Evolutionary conservation across 768 basidiomycete species (phyloP).

Genomic region (Russula griseocarnosa): DNA sequence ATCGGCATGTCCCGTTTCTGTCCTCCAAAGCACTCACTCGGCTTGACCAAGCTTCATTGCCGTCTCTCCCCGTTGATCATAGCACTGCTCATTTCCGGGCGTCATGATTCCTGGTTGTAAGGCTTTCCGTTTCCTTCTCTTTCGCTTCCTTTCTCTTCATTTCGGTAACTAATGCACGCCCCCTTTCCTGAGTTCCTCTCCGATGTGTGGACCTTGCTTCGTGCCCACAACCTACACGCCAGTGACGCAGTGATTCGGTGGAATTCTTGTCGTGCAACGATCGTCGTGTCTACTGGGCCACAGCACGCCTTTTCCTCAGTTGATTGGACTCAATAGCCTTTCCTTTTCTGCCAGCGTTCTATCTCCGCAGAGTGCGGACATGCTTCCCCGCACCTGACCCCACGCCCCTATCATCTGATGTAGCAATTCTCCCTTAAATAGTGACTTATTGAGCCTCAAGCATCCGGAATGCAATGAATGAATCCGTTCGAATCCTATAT

Average conservation of each 20-base stretch:
- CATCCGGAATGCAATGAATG: neutral
- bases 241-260: neutral
- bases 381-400: conserved; percentile 27
- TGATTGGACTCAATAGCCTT: conserved; percentile 17
- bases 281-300: conserved; percentile 12
- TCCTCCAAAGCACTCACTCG: neutral
- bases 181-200: neutral
- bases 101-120: neutral
- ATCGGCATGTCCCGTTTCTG: conserved; percentile 20
- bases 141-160: neutral
- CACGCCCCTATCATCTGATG: conserved; percentile 26
- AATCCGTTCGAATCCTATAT: neutral
- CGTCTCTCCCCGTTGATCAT: conserved; percentile 14
- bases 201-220: neutral
- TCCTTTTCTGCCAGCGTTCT: conserved; percentile 25
- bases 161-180: neutral
- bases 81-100: conserved; percentile 6
- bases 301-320: conserved; percentile 16
- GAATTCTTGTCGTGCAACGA: conserved; percentile 5
- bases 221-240: neutral
- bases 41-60: conserved; percentile 5
- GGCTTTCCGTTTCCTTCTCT: neutral
- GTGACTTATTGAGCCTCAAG: conserved; percentile 14
- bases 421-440: conserved; percentile 17
- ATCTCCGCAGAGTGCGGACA: conserved; percentile 22